Conservation (phyloP, 2,329 filamentous ascomycete species). For the Exophiala xenobiotica region DNA sequence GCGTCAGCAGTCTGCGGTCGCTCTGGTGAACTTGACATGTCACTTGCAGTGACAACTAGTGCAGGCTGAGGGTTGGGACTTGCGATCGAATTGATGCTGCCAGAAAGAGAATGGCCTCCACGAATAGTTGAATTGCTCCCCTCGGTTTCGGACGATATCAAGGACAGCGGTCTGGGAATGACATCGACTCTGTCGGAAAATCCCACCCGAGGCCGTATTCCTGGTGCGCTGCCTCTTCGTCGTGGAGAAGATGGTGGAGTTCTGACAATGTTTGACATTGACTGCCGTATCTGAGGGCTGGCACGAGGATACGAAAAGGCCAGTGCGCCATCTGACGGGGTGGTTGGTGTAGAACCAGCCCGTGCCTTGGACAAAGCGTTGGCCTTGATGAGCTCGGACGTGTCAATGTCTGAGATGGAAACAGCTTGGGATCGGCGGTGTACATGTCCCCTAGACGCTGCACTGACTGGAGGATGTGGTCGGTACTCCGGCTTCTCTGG, state of each 20-base stretch:
- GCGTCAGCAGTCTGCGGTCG: slow-evolving; percentile 48
- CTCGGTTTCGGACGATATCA: slow-evolving; percentile 80
- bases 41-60: slow-evolving; percentile 19
- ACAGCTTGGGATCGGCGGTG: slow-evolving; percentile 80
- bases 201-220: slow-evolving; percentile 63
- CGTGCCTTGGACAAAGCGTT: slow-evolving; percentile 53
- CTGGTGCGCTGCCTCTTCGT: slow-evolving; percentile 36
- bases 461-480: slow-evolving; percentile 42
- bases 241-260: slow-evolving; percentile 27
- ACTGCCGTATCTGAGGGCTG: slow-evolving; percentile 28
- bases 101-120: slow-evolving; percentile 70
- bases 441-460: slow-evolving; percentile 65
- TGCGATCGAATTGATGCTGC: slow-evolving; percentile 72
- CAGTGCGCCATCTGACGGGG: slow-evolving; percentile 43
- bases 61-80: slow-evolving; percentile 55
- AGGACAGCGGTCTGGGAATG: slow-evolving; percentile 76
- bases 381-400: slow-evolving; percentile 63
- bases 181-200: slow-evolving; percentile 84
- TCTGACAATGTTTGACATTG: slow-evolving; percentile 24
- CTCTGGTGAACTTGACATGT: slow-evolving; percentile 31
- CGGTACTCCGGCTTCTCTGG: slow-evolving; percentile 37
- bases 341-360: slow-evolving; percentile 60
- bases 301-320: slow-evolving; percentile 32
- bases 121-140: slow-evolving; percentile 69
- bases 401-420: slow-evolving; percentile 72